A percentile compares a stretch with the other conserved stretches of the same genome.
phyloP scores from a whole-genome alignment of 306 rosid genomes.

The Chamaecrista fasciculata region DNA sequence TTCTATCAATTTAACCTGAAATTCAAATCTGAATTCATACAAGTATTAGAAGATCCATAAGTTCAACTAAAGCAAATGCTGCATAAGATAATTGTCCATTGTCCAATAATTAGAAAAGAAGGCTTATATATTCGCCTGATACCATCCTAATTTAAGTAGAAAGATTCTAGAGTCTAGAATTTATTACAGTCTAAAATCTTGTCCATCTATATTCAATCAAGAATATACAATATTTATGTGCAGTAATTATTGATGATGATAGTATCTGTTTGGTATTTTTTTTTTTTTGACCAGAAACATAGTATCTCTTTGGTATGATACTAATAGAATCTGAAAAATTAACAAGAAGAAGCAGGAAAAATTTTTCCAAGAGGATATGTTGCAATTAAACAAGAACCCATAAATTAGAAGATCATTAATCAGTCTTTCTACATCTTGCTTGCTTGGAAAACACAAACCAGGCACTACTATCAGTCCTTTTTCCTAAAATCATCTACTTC shows the following conservation, averaged over 20 bases:
- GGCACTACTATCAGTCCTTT: not conserved
- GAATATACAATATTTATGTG: not conserved
- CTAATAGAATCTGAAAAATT: not conserved
- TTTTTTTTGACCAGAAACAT: too few relatives aligned
- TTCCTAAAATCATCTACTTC: not conserved
- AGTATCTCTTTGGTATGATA: too few relatives aligned
- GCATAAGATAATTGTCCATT: not conserved
- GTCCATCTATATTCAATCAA: not conserved
- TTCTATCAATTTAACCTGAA: constrained; percentile 57
- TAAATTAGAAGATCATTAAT: too few relatives aligned
- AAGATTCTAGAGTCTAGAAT: not conserved
- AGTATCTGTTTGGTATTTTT: not conserved
- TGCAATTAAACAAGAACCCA: not conserved
- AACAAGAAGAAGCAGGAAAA: not conserved
- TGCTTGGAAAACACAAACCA: not conserved
- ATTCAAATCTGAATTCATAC: constrained; percentile 78
- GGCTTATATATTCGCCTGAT: not conserved
- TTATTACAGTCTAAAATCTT: not conserved
- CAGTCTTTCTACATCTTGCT: not conserved
- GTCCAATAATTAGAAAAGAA: not conserved
- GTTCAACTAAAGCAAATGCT: constrained; percentile 5
- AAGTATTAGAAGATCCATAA: constrained; percentile 54
- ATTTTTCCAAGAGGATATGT: not conserved
- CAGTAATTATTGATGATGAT: not conserved
- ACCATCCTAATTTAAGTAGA: not conserved